phyloP scores from a whole-genome alignment of 2,329 filamentous ascomycete species.

The Pochonia chlamydosporia region DNA sequence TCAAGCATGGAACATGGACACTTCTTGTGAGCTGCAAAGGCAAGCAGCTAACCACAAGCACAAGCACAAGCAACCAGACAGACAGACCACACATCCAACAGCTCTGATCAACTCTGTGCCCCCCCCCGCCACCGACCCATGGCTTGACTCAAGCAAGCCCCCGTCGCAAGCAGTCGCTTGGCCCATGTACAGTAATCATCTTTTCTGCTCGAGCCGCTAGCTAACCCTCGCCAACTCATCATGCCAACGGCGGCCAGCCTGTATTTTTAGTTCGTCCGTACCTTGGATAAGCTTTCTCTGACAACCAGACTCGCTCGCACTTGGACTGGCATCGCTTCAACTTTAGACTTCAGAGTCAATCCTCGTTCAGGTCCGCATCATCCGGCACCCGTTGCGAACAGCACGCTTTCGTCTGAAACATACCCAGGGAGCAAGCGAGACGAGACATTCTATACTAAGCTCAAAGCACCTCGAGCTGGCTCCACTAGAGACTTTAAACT shows the following conservation, averaged over 20 bases:
- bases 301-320: not conserved
- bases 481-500: not conserved
- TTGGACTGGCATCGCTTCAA: not conserved
- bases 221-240: no score
- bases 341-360: not conserved
- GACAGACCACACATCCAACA: no score
- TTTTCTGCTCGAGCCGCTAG: no score
- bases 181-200: not conserved
- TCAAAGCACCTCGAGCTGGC: not conserved
- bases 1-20: no score
- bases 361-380: not conserved
- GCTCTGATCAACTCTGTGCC: not conserved
- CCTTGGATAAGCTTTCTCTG: not conserved
- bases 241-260: not conserved
- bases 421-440: conserved; percentile 5
- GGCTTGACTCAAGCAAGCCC: conserved; percentile 8
- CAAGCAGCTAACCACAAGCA: not conserved
- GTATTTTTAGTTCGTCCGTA: not conserved
- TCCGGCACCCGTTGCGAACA: not conserved
- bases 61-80: no score
- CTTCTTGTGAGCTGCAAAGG: no score
- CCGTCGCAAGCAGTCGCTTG: conserved; percentile 5
- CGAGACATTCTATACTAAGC: conserved; percentile 5
- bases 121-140: conserved; percentile 2
- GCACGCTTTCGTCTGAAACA: conserved; percentile 5